These are phyloP conservation scores for Fusarium sp. DNA, from an alignment of 2,329 filamentous ascomycete genomes.

Conservation along the genomic window DNA sequence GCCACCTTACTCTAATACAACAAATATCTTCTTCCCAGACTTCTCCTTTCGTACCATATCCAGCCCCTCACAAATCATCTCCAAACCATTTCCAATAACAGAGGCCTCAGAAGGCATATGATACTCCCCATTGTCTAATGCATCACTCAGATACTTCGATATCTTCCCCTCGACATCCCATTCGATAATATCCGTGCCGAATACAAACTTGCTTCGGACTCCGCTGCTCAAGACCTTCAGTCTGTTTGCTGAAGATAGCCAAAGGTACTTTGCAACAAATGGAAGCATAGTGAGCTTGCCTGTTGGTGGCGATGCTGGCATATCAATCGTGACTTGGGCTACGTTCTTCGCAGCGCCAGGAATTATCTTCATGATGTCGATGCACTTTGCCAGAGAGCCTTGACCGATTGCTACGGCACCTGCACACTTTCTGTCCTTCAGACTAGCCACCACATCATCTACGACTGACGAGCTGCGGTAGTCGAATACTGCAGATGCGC, in stretches of 20 bases:
- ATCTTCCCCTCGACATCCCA: not conserved
- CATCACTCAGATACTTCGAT: not conserved
- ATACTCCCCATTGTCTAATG: not conserved
- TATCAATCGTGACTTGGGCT: not conserved
- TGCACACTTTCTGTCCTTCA: not conserved
- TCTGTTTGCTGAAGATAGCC: not conserved
- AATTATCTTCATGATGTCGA: not conserved
- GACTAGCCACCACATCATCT: not conserved
- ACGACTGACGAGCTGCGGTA: not conserved
- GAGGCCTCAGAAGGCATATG: accelerated
- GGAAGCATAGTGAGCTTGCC: not conserved
- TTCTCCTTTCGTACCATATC: not conserved
- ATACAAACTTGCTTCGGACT: slow-evolving; percentile 6
- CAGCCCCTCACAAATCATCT: not conserved
- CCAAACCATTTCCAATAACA: not conserved
- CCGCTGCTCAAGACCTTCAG: not conserved
- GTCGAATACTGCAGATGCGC: not conserved
- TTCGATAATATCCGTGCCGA: not conserved
- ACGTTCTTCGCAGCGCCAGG: not conserved
- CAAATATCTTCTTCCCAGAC: not conserved
- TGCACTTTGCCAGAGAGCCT: not conserved
- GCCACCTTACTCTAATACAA: not conserved
- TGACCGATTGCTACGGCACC: slow-evolving; percentile 1
- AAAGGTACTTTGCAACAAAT: slow-evolving; percentile 5
- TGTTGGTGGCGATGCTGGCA: not conserved